phyloP scores from a whole-genome alignment of 176 grass and related monocot genomes.

The Dactylis glomerata region DNA sequence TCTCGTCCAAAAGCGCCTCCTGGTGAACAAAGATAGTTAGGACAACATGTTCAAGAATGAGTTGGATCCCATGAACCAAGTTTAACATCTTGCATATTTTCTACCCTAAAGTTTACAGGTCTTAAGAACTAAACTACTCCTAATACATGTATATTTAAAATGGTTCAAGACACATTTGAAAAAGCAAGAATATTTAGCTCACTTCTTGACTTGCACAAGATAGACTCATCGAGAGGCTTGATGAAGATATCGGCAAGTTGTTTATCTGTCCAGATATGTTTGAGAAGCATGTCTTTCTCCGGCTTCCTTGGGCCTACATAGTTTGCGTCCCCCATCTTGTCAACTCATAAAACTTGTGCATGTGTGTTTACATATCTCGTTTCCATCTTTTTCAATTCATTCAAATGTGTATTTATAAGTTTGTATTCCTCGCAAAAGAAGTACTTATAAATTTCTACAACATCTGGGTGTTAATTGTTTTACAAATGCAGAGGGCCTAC shows the following conservation, averaged over 20 bases:
- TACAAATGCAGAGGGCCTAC: background rate
- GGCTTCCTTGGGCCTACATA: background rate
- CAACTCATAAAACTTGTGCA: background rate
- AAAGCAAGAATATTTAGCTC: background rate
- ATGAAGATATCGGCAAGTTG: background rate
- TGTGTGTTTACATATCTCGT: background rate
- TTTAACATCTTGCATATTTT: background rate
- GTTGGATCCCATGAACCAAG: background rate
- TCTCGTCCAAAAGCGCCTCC: background rate
- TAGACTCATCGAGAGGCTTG: background rate
- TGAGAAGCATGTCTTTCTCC: background rate
- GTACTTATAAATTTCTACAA: too few relatives aligned
- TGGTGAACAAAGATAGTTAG: too few relatives aligned
- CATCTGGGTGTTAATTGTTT: too few relatives aligned
- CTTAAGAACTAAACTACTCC: background rate
- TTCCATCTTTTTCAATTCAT: background rate
- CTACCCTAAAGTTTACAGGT: background rate
- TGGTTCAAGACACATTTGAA: background rate
- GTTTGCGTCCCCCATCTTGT: background rate
- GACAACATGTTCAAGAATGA: background rate
- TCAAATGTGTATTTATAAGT: background rate
- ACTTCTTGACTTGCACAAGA: background rate
- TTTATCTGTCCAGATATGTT: background rate
- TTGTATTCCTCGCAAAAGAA: background rate
- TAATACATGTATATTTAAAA: background rate